Evolutionary conservation across 352 stramenopile genomes (phyloP).

Genomic region (Phytophthora vignae): DNA sequence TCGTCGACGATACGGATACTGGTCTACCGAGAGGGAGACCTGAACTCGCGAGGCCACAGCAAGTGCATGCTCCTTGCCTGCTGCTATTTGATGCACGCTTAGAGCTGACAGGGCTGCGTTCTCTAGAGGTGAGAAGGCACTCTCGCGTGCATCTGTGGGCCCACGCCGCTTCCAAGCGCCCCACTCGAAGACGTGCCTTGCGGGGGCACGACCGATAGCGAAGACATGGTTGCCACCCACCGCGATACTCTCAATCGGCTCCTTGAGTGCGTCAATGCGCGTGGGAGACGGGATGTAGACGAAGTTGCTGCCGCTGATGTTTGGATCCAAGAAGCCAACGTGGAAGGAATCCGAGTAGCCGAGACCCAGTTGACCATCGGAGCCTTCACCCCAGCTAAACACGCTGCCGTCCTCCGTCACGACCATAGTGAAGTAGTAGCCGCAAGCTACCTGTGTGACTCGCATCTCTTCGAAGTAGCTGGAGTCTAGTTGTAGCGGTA

Average conservation of each 20-base stretch:
- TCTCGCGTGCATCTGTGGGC: slow-evolving; percentile 56
- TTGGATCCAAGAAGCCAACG: slow-evolving; percentile 72
- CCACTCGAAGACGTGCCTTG: slow-evolving; percentile 71
- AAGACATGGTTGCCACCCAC: slow-evolving; percentile 80
- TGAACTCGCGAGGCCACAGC: slow-evolving; percentile 56
- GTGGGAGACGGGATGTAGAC: slow-evolving; percentile 76
- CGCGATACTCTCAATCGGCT: slow-evolving; percentile 58
- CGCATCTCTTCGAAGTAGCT: slow-evolving; percentile 82
- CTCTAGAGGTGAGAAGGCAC: slow-evolving; percentile 54
- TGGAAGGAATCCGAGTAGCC: slow-evolving; percentile 70
- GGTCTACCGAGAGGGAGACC: slow-evolving; percentile 52
- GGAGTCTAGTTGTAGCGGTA: slow-evolving; percentile 73
- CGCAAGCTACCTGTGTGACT: slow-evolving; percentile 73
- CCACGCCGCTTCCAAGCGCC: slow-evolving; percentile 65
- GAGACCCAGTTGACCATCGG: slow-evolving; percentile 73
- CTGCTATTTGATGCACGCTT: slow-evolving; percentile 54
- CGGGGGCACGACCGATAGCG: slow-evolving; percentile 44
- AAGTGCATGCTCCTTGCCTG: slow-evolving; percentile 72
- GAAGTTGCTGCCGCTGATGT: slow-evolving; percentile 79
- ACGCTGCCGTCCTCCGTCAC: slow-evolving; percentile 78
- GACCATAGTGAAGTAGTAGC: slow-evolving; percentile 76
- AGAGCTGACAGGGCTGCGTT: slow-evolving; percentile 58
- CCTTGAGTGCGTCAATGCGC: slow-evolving; percentile 64
- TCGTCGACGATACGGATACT: slow-evolving; percentile 36
- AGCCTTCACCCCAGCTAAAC: slow-evolving; percentile 80